Conservation (phyloP, 2,329 filamentous ascomycete species). For the Penicillium sp. region DNA sequence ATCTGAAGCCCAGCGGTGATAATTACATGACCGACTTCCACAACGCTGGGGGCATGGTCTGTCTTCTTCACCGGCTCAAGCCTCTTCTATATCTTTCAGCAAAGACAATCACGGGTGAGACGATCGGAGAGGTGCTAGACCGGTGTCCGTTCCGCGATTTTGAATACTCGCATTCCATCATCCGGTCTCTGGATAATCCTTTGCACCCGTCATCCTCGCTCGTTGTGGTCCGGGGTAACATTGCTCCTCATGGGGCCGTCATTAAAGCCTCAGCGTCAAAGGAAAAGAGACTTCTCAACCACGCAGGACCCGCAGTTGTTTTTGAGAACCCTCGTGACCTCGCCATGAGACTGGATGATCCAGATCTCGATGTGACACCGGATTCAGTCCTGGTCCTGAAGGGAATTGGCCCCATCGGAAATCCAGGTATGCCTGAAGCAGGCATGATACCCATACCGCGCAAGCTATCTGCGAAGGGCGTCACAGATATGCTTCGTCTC, state of each 20-base stretch:
- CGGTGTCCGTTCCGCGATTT: conserved; percentile 47
- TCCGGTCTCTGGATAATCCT: conserved; percentile 50
- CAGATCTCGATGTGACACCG: conserved; percentile 47
- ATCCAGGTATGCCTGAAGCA: conserved; percentile 59
- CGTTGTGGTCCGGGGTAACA: conserved; percentile 52
- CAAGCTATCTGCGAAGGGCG: conserved; percentile 52
- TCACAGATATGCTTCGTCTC: conserved; percentile 58
- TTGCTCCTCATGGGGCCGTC: conserved; percentile 54
- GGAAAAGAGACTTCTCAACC: conserved; percentile 48
- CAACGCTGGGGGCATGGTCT: conserved; percentile 57
- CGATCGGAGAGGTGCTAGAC: conserved; percentile 52
- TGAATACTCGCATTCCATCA: conserved; percentile 46
- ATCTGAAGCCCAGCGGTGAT: conserved; percentile 59
- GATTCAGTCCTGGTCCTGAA: conserved; percentile 55
- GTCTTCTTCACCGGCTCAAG: conserved; percentile 51
- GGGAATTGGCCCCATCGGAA: conserved; percentile 55
- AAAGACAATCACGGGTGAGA: conserved; percentile 53
- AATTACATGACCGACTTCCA: conserved; percentile 62
- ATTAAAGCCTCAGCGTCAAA: conserved; percentile 58
- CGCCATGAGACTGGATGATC: conserved; percentile 51
- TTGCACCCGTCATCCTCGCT: conserved; percentile 52
- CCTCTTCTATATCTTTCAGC: conserved; percentile 53
- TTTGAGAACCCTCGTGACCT: conserved; percentile 55
- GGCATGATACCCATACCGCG: conserved; percentile 56
- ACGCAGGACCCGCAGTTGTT: conserved; percentile 52